Evolutionary conservation across 208 protist species (phyloP), one percentile per base, ranked within the genome.

Genomic region (Phytomonas sp.): DNA sequence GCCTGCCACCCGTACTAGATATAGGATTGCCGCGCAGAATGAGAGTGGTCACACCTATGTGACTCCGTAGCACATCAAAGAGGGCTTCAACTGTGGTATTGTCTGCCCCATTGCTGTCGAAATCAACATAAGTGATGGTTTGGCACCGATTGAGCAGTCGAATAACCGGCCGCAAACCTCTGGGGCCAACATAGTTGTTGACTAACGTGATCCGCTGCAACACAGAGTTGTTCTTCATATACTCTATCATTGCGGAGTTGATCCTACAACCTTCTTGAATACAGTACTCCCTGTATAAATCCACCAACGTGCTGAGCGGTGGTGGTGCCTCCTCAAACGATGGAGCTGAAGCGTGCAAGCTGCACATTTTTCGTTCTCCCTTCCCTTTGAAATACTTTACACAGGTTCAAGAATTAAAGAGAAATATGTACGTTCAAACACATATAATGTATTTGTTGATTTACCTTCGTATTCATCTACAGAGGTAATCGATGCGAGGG

Each of bases 141-240:
- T 94, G 84, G 66, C 85, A 94, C 70, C 84, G 66, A 26, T 80
- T 78, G n/a, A 97, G 84, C 46, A 97, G 85, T 29, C 81, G 81
- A 56, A 96, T 68, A 33, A 97, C 85, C 0, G 93, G 91, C 0
- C 83, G 78, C 28, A 96, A 77, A 8, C 93, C 93, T 8, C 91
- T 92, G 6, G 91, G 76, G 26, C 93, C 93, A n/a, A 97, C 76
- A 61, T 97, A 97, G 80, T 96, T 96, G 72, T 80, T 79, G 20
- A 76, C 62, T 6, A 97, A 77, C 30, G 77, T 67, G 7, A 96
- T 67, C 13, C 79, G 77, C 62, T 90, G 73, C 4, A 80, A 62
- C 28, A 61, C 68, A 63, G 76, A 67, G 61, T 80, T 60, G 56
- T 70, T 66, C 62, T 86, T 72, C 17, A 94, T 88, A 70, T 86